These are phyloP conservation scores for Stylonectria norvegica DNA, from an alignment of 2,329 filamentous ascomycete species.

Conservation along the genomic window DNA sequence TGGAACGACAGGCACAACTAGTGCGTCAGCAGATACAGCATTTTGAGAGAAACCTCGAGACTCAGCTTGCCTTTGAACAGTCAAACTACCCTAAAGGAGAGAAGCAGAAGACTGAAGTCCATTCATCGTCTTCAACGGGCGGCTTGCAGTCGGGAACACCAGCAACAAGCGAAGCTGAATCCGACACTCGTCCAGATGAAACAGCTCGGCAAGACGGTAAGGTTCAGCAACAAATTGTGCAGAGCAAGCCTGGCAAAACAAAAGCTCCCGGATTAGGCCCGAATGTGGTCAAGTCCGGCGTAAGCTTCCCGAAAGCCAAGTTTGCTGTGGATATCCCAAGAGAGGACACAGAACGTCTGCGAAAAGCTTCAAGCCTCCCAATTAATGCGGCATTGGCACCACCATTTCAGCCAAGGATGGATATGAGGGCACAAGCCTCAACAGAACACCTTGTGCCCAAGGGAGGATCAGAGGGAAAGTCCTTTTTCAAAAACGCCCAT, in stretches of 20 bases:
- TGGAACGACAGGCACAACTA: constrained; percentile 41
- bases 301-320: constrained; percentile 17
- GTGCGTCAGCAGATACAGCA: constrained; percentile 46
- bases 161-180: constrained; percentile 9
- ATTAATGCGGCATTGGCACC: constrained; percentile 47
- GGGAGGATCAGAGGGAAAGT: constrained; percentile 17
- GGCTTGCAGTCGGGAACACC: neutral
- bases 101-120: constrained; percentile 17
- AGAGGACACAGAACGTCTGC: constrained; percentile 28
- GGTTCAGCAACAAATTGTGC: constrained; percentile 8
- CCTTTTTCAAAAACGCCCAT: constrained; percentile 20
- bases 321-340: constrained; percentile 15
- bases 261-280: constrained; percentile 17
- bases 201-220: constrained; percentile 9
- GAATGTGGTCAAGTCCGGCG: constrained; percentile 29
- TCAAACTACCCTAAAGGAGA: constrained; percentile 38
- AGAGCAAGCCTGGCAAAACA: constrained; percentile 10
- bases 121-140: constrained; percentile 9
- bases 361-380: constrained; percentile 37
- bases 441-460: constrained; percentile 10
- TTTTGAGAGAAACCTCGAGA: constrained; percentile 46
- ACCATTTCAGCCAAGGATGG: constrained; percentile 44
- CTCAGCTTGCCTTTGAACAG: constrained; percentile 46
- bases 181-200: constrained; percentile 1
- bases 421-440: constrained; percentile 7